Conservation (phyloP, 1,139 yeast species). For the Magnusiomyces sp. region DNA sequence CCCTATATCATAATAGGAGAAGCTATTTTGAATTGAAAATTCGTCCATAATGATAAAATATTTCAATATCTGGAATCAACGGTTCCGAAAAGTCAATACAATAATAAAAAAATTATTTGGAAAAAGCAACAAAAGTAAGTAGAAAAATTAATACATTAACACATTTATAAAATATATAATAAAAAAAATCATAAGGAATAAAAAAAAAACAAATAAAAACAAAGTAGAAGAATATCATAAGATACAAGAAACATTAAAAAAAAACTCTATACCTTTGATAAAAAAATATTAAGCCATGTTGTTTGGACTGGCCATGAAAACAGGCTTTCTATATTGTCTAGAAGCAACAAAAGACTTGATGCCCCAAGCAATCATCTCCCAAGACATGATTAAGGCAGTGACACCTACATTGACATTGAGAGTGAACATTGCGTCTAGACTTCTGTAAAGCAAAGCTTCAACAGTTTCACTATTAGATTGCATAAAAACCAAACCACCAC, state of each 20-base stretch:
- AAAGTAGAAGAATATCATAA: neutral
- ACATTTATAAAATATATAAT: neutral
- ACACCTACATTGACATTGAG: conserved; percentile 77
- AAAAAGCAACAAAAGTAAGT: too few relatives aligned
- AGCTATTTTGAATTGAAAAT: too few relatives aligned
- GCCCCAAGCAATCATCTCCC: conserved; percentile 69
- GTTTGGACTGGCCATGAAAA: neutral
- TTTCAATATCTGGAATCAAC: too few relatives aligned
- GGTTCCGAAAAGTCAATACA: too few relatives aligned
- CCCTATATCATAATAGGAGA: too few relatives aligned
- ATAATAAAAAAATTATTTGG: too few relatives aligned
- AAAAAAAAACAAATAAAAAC: neutral
- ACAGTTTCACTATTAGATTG: conserved; percentile 82
- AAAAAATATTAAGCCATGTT: neutral
- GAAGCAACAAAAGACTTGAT: conserved; percentile 34
- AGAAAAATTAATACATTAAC: too few relatives aligned
- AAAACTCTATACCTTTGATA: neutral
- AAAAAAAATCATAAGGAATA: neutral
- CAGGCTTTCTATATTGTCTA: conserved; percentile 1
- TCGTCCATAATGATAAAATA: too few relatives aligned
- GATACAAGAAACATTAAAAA: neutral
- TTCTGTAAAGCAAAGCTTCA: conserved; percentile 75
- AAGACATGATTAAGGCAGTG: conserved; percentile 75
- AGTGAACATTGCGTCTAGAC: conserved; percentile 83
- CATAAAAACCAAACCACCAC: conserved; percentile 91